Conservation (phyloP, 2,329 filamentous ascomycete genomes). For the Botrytis paeoniae region DNA sequence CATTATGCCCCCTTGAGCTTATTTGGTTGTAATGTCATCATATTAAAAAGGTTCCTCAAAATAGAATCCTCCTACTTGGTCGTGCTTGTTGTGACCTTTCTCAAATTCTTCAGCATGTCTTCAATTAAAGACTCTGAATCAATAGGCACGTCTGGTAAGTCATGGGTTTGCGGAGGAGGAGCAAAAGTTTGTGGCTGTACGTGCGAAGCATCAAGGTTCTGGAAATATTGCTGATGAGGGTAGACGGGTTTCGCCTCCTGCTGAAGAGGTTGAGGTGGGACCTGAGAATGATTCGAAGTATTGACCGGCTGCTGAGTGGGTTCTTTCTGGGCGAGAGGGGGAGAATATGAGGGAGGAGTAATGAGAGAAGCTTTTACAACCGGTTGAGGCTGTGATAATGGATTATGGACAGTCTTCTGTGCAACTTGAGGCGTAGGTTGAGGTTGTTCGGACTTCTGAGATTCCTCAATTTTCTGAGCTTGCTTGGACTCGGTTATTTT, state of each 20-base stretch:
- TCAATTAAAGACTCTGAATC: conserved; percentile 46
- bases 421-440: not conserved
- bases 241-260: conserved; percentile 27
- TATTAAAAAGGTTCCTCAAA: not conserved
- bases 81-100: conserved; percentile 32
- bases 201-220: conserved; percentile 9
- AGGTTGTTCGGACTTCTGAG: not conserved
- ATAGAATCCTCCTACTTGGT: not conserved
- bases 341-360: conserved; percentile 12
- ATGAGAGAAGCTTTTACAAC: not conserved
- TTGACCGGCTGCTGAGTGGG: conserved; percentile 8
- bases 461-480: not conserved
- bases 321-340: conserved; percentile 7
- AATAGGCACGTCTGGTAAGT: conserved; percentile 36
- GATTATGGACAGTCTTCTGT: not conserved
- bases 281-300: conserved; percentile 14
- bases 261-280: not conserved
- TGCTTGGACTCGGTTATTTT: not conserved
- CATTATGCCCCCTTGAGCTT: not conserved
- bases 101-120: conserved; percentile 52
- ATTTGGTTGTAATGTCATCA: not conserved
- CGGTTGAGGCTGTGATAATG: conserved; percentile 1
- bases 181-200: not conserved
- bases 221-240: conserved; percentile 32
- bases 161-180: conserved; percentile 21